These are phyloP conservation scores for Chloris gayana DNA, from an alignment of 176 grass and related monocot species.

Conservation along the genomic window DNA sequence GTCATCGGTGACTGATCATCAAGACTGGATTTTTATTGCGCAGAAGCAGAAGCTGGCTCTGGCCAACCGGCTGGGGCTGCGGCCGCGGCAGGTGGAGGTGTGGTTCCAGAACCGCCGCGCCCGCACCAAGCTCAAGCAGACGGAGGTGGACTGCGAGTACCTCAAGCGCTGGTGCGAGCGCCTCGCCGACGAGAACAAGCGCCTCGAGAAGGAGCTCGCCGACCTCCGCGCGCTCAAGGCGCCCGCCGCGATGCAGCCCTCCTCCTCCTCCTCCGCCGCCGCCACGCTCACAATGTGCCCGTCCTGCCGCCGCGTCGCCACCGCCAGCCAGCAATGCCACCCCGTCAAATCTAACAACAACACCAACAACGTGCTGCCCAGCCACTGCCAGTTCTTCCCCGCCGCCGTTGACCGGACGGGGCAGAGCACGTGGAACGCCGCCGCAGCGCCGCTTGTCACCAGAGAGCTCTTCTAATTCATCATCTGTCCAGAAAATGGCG, in stretches of 20 bases:
- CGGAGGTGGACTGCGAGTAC: constrained; percentile 98
- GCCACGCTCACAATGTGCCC: constrained; percentile 89
- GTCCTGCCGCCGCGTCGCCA: constrained; percentile 77
- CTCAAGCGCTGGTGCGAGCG: constrained; percentile 94
- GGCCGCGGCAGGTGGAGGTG: constrained; percentile 92
- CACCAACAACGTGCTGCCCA: constrained; percentile 29
- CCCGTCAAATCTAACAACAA: background rate
- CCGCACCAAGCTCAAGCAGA: constrained; percentile 93
- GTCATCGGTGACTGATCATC: background rate
- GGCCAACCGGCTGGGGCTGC: constrained; percentile 66
- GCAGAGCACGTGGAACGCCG: constrained; percentile 37
- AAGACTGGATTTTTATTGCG: background rate
- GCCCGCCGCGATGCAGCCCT: constrained; percentile 1
- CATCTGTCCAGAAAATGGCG: too few species aligned
- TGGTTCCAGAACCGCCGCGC: constrained; percentile 99
- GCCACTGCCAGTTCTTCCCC: constrained; percentile 70
- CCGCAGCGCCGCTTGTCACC: background rate
- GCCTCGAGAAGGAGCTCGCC: constrained; percentile 87
- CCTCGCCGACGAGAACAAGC: constrained; percentile 86
- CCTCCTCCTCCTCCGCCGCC: constrained; percentile 36
- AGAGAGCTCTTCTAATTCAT: background rate
- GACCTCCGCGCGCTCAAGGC: constrained; percentile 85
- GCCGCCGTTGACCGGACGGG: constrained; percentile 34
- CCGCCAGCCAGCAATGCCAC: constrained; percentile 30
- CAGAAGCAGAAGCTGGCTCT: constrained; percentile 87